Evolutionary conservation across 2,329 filamentous ascomycete species (phyloP), one percentile per base, ranked within the genome.

Genomic region (Phaeosphaeria sp.): DNA sequence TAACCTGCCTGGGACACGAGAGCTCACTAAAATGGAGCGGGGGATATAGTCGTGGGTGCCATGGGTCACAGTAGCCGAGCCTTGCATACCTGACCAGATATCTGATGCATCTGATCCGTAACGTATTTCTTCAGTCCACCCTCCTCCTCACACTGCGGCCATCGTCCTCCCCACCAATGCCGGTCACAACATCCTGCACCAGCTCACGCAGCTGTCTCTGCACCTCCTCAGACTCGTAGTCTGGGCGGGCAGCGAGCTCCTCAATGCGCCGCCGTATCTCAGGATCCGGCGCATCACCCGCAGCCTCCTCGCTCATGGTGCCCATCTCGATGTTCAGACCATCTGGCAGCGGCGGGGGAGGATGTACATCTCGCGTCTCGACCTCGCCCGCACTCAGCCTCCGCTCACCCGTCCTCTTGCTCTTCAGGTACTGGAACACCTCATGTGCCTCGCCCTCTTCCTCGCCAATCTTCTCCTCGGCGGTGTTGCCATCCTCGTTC

Each of bases 201-300:
- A 99, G 80, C 64, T 87, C 84, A 59, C 93, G 86, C 69, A 99
- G 78, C 72, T 93, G 88, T 21, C 84, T 85, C 78, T 99, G 95
- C 3, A 91, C 91, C 58, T 90, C 87, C 53, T 91, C 88, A 5
- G 88, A 90, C 67, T 94, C 83, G 69, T 97, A 96, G 72, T 98
- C 93, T 22, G 90, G 88, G 42, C 92, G 84, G 36, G 89, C 85
- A 2, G 95, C 93, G 58, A 99, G 80, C 77, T 97, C 91, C 71
- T 98, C 93, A 72, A 99, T 98, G 52, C 91, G 85, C 65, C 90
- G 84, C 72, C 90, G 87, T 65, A 99, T 92, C 65, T 93, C 93
- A 1, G 91, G 88, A 73, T 98, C 93, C 8, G 89, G 86, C 56
- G 89, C 87, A 40, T 83, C 83, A 1, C 86, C 85, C 76, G 81